A percentile compares a stretch with the other conserved stretches of the same genome.
Conservation (phyloP, 2,329 filamentous ascomycete species). For the Fusarium chaquense region DNA sequence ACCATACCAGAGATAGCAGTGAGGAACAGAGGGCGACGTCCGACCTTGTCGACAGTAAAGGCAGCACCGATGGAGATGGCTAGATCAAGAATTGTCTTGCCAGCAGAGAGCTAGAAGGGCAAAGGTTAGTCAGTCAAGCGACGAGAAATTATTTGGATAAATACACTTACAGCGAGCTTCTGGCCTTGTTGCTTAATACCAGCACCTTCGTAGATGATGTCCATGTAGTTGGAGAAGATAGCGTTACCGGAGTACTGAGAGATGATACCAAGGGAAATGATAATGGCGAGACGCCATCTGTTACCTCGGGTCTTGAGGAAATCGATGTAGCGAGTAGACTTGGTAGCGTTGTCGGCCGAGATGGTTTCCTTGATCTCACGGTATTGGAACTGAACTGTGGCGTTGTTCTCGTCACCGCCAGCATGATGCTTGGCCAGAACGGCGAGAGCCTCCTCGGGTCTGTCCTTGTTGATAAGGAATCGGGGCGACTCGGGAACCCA, state of each 20-base stretch:
- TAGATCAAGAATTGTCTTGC: slow-evolving; percentile 70
- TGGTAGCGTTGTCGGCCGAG: slow-evolving; percentile 64
- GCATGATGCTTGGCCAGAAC: slow-evolving; percentile 74
- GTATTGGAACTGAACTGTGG: slow-evolving; percentile 74
- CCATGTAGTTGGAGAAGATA: slow-evolving; percentile 75
- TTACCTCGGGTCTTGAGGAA: slow-evolving; percentile 73
- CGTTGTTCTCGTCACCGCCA: slow-evolving; percentile 68
- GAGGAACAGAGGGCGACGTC: slow-evolving; percentile 67
- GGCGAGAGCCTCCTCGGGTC: slow-evolving; percentile 69
- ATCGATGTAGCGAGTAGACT: slow-evolving; percentile 67
- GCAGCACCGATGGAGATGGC: slow-evolving; percentile 67
- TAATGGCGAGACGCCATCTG: slow-evolving; percentile 71
- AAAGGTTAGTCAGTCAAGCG: slow-evolving; percentile 6
- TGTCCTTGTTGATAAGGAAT: slow-evolving; percentile 73
- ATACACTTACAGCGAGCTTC: slow-evolving; percentile 62
- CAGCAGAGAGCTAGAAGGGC: slow-evolving; percentile 56
- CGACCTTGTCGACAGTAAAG: slow-evolving; percentile 62
- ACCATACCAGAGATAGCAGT: slow-evolving; percentile 63
- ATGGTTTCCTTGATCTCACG: slow-evolving; percentile 75
- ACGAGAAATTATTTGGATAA: neutral
- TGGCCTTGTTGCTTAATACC: slow-evolving; percentile 69
- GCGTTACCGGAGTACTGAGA: slow-evolving; percentile 77
- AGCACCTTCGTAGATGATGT: slow-evolving; percentile 70
- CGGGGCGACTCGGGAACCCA: slow-evolving; percentile 76
- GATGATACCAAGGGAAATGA: slow-evolving; percentile 73